A percentile compares a stretch with the other conserved stretches of the same genome.
Conservation (phyloP, 2,329 filamentous ascomycete species). For the Colletotrichum sp. region DNA sequence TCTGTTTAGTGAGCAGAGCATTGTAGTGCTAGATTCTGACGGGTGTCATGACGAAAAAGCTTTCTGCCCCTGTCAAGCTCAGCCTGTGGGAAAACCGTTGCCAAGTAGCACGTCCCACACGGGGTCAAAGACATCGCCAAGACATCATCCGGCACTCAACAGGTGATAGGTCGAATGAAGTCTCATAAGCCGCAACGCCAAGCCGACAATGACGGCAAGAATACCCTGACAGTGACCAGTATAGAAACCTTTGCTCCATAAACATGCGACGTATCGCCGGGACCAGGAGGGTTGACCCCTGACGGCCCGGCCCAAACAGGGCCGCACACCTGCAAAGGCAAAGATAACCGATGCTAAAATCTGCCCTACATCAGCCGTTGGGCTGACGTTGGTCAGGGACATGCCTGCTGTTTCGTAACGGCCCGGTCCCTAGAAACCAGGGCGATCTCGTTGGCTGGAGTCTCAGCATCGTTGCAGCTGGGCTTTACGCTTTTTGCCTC, state of each 20-base stretch:
- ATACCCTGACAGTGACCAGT: neutral
- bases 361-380: neutral
- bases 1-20: neutral
- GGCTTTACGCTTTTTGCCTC: neutral
- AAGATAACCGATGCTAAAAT: neutral
- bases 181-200: neutral
- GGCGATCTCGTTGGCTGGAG: neutral
- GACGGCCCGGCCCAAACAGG: neutral
- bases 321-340: neutral
- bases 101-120: neutral
- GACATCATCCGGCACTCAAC: neutral
- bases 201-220: neutral
- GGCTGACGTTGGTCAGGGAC: neutral
- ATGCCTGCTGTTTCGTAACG: neutral
- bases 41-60: neutral
- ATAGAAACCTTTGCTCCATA: neutral
- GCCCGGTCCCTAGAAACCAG: neutral
- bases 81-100: neutral
- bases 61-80: neutral
- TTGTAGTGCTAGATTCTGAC: neutral
- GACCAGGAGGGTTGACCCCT: neutral
- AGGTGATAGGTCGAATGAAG: neutral
- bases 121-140: neutral
- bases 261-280: neutral
- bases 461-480: conserved; percentile 7